Evolutionary conservation across 2,329 filamentous ascomycete genomes (phyloP).

Genomic region (Grosmannia penicillata): DNA sequence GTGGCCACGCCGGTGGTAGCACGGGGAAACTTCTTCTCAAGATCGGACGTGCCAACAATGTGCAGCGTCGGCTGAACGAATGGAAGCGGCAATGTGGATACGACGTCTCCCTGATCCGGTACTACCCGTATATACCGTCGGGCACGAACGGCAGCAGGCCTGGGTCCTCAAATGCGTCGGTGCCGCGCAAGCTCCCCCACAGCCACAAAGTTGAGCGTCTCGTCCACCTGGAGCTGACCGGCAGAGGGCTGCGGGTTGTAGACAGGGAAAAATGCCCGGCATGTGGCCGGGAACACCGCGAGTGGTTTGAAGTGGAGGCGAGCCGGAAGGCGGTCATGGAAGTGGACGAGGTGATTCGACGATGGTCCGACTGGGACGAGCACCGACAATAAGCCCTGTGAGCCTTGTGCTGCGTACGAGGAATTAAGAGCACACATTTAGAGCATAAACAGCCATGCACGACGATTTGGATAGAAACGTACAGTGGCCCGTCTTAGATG

Average conservation of each 20-base stretch:
- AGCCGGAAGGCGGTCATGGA: conserved; percentile 53
- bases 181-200: conserved; percentile 62
- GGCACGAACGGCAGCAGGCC: conserved; percentile 2
- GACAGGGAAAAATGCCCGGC: conserved; percentile 48
- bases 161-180: conserved; percentile 1
- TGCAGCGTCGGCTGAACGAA: conserved; percentile 79
- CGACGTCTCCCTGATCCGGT: conserved; percentile 72
- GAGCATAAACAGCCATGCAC: no score
- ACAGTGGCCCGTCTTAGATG: no score
- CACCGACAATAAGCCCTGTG: no score
- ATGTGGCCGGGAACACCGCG: conserved; percentile 74
- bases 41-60: conserved; percentile 60
- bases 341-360: conserved; percentile 48
- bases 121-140: conserved; percentile 66
- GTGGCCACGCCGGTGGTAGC: no score
- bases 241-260: conserved; percentile 38
- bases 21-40: conserved; percentile 33
- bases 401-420: neutral
- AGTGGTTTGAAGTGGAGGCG: conserved; percentile 90
- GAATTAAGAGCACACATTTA: neutral
- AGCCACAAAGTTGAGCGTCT: conserved; percentile 78
- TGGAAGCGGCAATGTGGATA: conserved; percentile 92
- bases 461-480: no score
- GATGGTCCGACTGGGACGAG: conserved; percentile 82
- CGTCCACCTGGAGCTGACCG: conserved; percentile 75